Percentiles rank a stretch among this genome's conserved stretches.
phyloP scores from a whole-genome alignment of 306 rosid genomes.

The Spatholobus suberectus region DNA sequence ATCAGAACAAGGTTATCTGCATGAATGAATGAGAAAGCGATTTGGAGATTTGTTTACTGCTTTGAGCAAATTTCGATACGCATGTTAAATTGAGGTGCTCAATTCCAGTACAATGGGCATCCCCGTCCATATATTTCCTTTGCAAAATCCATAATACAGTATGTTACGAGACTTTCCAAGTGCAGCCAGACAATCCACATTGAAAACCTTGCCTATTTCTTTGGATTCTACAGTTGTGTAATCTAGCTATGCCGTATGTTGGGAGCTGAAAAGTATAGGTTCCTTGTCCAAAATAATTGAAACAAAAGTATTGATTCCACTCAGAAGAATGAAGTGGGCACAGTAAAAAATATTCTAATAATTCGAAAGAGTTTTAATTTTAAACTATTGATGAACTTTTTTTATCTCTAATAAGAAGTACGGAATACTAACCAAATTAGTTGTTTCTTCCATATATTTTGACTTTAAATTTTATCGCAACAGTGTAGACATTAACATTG shows the following conservation, averaged over 20 bases:
- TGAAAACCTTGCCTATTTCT: slow-evolving; percentile 20
- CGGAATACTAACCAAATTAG: no score
- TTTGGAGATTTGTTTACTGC: slow-evolving; percentile 5
- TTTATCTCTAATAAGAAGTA: no score
- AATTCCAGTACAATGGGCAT: slow-evolving; percentile 16
- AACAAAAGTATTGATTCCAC: background rate
- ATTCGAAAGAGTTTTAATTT: no score
- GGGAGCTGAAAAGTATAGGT: slow-evolving; percentile 5
- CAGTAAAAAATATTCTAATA: background rate
- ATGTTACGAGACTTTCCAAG: slow-evolving; percentile 21
- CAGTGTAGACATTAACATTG: no score
- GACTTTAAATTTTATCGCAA: no score
- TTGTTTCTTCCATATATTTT: no score
- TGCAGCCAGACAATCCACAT: slow-evolving; percentile 38
- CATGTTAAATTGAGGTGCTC: background rate
- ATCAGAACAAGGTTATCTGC: slow-evolving; percentile 31
- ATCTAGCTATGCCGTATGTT: no score
- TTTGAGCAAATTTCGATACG: background rate
- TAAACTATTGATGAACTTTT: no score
- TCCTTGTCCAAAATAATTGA: background rate
- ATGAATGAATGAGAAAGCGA: slow-evolving; percentile 45
- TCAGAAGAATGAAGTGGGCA: no score
- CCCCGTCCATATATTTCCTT: slow-evolving; percentile 15
- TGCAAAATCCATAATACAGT: background rate
- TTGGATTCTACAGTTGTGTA: slow-evolving; percentile 43